Evolutionary conservation across 164 flowering plant species (phyloP).

Genomic region (Warburgia ugandensis): DNA sequence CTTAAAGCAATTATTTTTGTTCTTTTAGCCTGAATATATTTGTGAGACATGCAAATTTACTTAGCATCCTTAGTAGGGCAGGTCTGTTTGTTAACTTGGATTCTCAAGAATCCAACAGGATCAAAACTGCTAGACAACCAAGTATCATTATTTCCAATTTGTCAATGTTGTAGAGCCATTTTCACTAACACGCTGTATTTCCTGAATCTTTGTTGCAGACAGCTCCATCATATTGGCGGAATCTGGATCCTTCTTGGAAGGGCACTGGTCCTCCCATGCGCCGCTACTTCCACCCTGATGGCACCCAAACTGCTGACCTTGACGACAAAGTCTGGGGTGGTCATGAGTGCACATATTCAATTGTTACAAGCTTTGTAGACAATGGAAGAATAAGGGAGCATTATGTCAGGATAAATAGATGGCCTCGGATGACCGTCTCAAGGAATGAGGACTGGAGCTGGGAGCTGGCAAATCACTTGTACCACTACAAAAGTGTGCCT

Average conservation of each 20-base stretch:
- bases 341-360: conserved; percentile 55
- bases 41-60: too few relatives aligned
- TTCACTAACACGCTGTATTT: too few relatives aligned
- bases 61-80: too few relatives aligned
- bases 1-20: too few relatives aligned
- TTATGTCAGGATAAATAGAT: conserved; percentile 77
- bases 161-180: too few relatives aligned
- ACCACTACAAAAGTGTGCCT: conserved; percentile 52
- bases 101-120: too few relatives aligned
- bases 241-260: conserved; percentile 75
- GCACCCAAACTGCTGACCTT: conserved; percentile 61
- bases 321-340: conserved; percentile 81
- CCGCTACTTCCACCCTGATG: conserved; percentile 73
- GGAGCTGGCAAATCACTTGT: conserved; percentile 59
- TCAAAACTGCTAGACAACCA: too few relatives aligned
- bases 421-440: conserved; percentile 48
- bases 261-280: conserved; percentile 58
- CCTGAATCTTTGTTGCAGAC: too few relatives aligned
- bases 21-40: too few relatives aligned
- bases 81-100: too few relatives aligned
- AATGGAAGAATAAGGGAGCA: conserved; percentile 59
- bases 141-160: too few relatives aligned
- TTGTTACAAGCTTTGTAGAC: conserved; percentile 53
- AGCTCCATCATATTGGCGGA: conserved; percentile 74
- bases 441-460: conserved; percentile 81